phyloP scores from a whole-genome alignment of 176 grass and related monocot species.

The Oryza brachyantha region DNA sequence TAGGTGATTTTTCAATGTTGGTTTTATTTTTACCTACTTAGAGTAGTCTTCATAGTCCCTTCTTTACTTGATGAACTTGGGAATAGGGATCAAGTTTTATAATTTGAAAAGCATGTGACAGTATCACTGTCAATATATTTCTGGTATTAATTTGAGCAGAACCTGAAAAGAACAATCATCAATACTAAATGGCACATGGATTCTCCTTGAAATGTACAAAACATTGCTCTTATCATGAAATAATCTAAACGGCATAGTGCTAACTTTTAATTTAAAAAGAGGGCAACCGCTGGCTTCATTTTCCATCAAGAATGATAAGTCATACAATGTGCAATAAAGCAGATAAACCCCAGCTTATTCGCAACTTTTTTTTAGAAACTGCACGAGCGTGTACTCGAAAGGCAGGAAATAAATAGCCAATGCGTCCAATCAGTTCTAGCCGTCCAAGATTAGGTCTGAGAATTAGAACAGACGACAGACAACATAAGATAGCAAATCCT shows the following conservation, averaged over 20 bases:
- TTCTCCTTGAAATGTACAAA: no score
- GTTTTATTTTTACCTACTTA: not conserved
- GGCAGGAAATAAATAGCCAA: not conserved
- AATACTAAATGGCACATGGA: not conserved
- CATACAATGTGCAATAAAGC: not conserved
- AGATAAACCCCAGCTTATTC: no score
- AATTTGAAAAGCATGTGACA: no score
- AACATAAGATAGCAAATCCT: not conserved
- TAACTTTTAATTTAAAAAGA: no score
- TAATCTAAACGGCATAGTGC: no score
- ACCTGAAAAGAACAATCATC: not conserved
- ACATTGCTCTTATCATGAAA: no score
- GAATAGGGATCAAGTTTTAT: not conserved
- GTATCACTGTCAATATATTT: not conserved
- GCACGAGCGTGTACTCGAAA: not conserved
- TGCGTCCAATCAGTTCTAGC: not conserved
- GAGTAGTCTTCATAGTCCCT: not conserved
- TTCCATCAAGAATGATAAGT: not conserved
- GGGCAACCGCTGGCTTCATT: not conserved
- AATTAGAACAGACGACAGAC: not conserved
- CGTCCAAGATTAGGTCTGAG: not conserved
- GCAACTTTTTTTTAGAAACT: no score
- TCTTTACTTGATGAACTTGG: not conserved
- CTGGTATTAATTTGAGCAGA: not conserved
- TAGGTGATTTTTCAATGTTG: not conserved